A percentile compares a stretch with the other conserved stretches of the same genome.
These are phyloP conservation scores for Calocybe gangraenosa DNA, from an alignment of 768 basidiomycete genomes.

Conservation along the genomic window DNA sequence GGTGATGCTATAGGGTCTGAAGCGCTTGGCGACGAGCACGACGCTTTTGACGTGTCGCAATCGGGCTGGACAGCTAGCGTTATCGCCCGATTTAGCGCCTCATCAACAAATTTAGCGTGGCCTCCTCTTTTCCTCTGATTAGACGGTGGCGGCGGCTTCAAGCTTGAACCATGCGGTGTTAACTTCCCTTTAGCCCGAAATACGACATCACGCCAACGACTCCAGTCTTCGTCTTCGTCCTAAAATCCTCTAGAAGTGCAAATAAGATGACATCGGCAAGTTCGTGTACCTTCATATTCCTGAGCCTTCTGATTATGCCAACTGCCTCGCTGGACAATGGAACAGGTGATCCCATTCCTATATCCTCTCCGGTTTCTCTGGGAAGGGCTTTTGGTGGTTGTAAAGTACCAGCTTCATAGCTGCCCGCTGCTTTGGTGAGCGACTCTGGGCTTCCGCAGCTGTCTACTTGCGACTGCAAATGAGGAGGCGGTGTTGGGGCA, in stretches of 20 bases:
- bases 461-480: slow-evolving; percentile 36
- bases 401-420: slow-evolving; percentile 7
- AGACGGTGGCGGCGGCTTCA: slow-evolving; percentile 54
- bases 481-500: slow-evolving; percentile 55
- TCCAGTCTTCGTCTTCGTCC: slow-evolving; percentile 89
- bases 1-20: slow-evolving; percentile 9
- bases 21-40: slow-evolving; percentile 5
- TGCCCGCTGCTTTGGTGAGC: slow-evolving; percentile 20
- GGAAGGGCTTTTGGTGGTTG: slow-evolving; percentile 51
- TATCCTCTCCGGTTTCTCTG: slow-evolving; percentile 82
- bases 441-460: slow-evolving; percentile 45
- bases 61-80: slow-evolving; percentile 2
- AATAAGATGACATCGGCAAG: neutral
- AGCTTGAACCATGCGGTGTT: slow-evolving; percentile 35
- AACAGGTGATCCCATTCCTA: slow-evolving; percentile 84
- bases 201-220: slow-evolving; percentile 82
- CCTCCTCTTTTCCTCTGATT: slow-evolving; percentile 61
- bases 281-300: slow-evolving; percentile 72
- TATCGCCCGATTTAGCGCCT: slow-evolving; percentile 18
- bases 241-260: slow-evolving; percentile 19
- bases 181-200: slow-evolving; percentile 72
- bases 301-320: slow-evolving; percentile 68
- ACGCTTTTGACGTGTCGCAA: neutral
- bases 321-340: slow-evolving; percentile 75
- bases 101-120: slow-evolving; percentile 35